Conservation (phyloP, 2,329 filamentous ascomycete genomes). For the Colletotrichum cordylinicola region DNA sequence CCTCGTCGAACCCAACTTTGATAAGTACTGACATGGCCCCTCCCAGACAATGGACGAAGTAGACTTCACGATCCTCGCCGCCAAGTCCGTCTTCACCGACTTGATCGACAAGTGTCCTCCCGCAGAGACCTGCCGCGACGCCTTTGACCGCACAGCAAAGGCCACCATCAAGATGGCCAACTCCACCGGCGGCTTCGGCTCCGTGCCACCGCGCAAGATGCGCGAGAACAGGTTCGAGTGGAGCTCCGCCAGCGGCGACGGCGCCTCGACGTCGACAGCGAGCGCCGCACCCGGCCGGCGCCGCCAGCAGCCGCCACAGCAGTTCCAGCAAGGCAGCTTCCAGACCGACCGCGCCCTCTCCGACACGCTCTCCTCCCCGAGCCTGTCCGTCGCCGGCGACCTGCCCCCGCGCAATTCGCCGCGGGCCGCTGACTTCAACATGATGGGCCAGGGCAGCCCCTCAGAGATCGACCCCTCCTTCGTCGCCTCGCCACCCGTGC, state of each 20-base stretch:
- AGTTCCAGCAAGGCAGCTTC: slow-evolving; percentile 24
- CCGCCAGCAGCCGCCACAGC: slow-evolving; percentile 24
- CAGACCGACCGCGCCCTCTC: slow-evolving; percentile 42
- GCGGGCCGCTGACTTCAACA: slow-evolving; percentile 42
- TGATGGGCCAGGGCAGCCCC: slow-evolving; percentile 35
- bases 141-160: slow-evolving; percentile 93
- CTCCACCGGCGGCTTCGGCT: slow-evolving; percentile 81
- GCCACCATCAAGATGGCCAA: slow-evolving; percentile 95
- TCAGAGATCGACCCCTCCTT: slow-evolving; percentile 46
- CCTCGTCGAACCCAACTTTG: not conserved
- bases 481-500: slow-evolving; percentile 48
- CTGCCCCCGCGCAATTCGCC: slow-evolving; percentile 46
- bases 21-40: not conserved
- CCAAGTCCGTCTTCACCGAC: slow-evolving; percentile 90
- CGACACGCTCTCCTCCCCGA: slow-evolving; percentile 46
- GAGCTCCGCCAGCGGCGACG: slow-evolving; percentile 30
- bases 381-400: slow-evolving; percentile 41
- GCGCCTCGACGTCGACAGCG: slow-evolving; percentile 27
- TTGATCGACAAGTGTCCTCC: slow-evolving; percentile 94
- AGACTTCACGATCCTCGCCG: slow-evolving; percentile 94
- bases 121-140: slow-evolving; percentile 91
- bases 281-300: slow-evolving; percentile 17
- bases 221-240: slow-evolving; percentile 30
- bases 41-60: slow-evolving; percentile 87
- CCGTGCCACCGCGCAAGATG: slow-evolving; percentile 11